A percentile compares a stretch with the other conserved stretches of the same genome.
These are phyloP conservation scores for Mycena polygramma DNA, from an alignment of 768 basidiomycete genomes.

Conservation along the genomic window DNA sequence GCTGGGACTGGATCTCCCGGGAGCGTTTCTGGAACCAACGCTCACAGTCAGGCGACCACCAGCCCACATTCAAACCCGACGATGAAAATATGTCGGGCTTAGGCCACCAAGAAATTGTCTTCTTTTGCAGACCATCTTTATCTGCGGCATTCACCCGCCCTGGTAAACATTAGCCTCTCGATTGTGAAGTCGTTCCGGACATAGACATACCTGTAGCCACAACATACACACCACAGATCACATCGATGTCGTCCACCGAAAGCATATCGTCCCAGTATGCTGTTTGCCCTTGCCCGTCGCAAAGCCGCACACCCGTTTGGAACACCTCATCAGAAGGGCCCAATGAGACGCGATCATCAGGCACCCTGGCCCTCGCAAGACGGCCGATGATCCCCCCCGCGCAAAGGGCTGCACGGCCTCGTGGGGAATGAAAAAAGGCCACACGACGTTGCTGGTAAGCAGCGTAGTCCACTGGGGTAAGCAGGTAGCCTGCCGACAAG, in stretches of 20 bases:
- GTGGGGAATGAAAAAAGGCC: constrained; percentile 19
- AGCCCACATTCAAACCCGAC: constrained; percentile 23
- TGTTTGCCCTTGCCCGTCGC: background rate
- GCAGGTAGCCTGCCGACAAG: constrained; percentile 22
- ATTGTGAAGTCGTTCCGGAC: too few relatives aligned
- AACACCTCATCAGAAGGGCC: constrained; percentile 22
- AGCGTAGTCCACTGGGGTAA: constrained; percentile 15
- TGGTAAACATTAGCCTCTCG: constrained; percentile 16
- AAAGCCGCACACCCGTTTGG: constrained; percentile 4
- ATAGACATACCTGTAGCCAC: constrained; percentile 23
- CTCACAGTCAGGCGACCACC: constrained; percentile 27
- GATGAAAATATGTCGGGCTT: constrained; percentile 20
- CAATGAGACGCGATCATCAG: constrained; percentile 3
- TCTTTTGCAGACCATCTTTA: constrained; percentile 25
- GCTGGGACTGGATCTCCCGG: background rate
- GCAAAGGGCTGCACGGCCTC: constrained; percentile 26
- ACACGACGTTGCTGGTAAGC: constrained; percentile 22
- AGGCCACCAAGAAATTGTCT: constrained; percentile 33
- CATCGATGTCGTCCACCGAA: constrained; percentile 13
- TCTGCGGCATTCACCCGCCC: constrained; percentile 16
- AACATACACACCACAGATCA: constrained; percentile 32
- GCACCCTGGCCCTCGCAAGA: constrained; percentile 14
- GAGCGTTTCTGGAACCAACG: constrained; percentile 8
- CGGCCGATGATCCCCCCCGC: constrained; percentile 29
- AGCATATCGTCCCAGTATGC: constrained; percentile 16